Evolutionary conservation across 805 yeast genomes (phyloP).

Genomic region (Candida suzukii): DNA sequence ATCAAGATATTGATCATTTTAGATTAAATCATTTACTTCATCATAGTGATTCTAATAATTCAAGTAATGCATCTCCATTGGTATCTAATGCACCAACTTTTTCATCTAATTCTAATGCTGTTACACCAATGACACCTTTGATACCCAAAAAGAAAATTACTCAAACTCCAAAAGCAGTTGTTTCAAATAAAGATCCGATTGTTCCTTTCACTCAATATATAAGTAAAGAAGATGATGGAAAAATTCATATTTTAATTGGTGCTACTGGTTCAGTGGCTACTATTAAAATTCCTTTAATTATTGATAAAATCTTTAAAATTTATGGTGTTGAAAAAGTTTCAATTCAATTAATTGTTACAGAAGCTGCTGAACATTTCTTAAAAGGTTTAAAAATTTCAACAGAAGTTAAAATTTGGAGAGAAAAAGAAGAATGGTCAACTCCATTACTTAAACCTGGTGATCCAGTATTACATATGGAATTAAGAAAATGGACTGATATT

Average conservation of each 20-base stretch:
- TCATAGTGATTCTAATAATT: constrained; percentile 1
- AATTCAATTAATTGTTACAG: constrained; percentile 79
- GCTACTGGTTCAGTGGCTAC: constrained; percentile 98
- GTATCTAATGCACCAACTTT: constrained; percentile 11
- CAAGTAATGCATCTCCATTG: constrained; percentile 11
- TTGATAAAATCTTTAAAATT: constrained; percentile 75
- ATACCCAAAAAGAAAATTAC: constrained; percentile 21
- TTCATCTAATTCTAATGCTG: constrained; percentile 3
- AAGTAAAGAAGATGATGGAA: constrained; percentile 71
- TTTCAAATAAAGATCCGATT: constrained; percentile 53
- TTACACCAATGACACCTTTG: background rate
- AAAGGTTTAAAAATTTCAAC: constrained; percentile 47
- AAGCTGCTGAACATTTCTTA: constrained; percentile 78
- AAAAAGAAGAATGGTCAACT: constrained; percentile 81
- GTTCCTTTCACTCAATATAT: constrained; percentile 72
- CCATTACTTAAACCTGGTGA: constrained; percentile 70
- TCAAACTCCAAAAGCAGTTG: constrained; percentile 40
- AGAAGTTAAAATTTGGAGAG: constrained; percentile 84
- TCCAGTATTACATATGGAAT: constrained; percentile 76
- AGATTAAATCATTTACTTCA: background rate
- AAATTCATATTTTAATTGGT: constrained; percentile 81
- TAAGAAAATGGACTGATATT: constrained; percentile 57
- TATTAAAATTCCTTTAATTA: constrained; percentile 83
- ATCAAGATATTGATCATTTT: background rate
- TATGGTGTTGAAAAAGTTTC: constrained; percentile 70